Evolutionary conservation across 805 yeast species (phyloP), one percentile per base, ranked within the genome.

Genomic region (Ogataea parapolymorpha): DNA sequence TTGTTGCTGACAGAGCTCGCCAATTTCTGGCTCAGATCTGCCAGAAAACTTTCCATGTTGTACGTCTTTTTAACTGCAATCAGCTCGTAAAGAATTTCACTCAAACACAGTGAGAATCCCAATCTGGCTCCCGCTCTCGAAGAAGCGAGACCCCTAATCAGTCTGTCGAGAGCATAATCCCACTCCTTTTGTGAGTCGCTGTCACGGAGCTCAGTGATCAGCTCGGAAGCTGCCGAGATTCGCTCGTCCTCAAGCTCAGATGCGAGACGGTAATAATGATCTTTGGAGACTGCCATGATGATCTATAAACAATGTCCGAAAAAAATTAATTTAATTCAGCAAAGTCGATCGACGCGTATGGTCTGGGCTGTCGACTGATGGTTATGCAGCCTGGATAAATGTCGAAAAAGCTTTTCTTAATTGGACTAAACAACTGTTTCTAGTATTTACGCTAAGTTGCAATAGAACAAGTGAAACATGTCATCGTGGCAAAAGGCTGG

Each of bases 21-120:
- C 41, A 71, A 66, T 27, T 68, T 67, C 6, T 50, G 46, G 26
- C 56, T 61, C 32, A 70, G 54, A 44, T 65, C 56, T 3, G 51
- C 53, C 25, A 74, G 49, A 55, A 73, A 58, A 46, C 67, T 49
- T 25, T 66, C 50, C 32, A 72, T 44, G 39, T 75, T 54, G 49
- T 79, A 55, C 4, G 48, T 54, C 38, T 62, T 46, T 16, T 59
- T 54, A 2, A 57, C 56, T 2, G 35, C 26, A 8, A 61, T 61
- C 23, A 56, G 38, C 17, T 72, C 55, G 10, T 67, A 66, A 6
- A 74, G 55, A 1, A 83, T 64, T 59, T 91, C 97, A 0, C 90
- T 78, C 32, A 91, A 65, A 32, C 96, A 91, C 73, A 87, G 77
- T 2, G 96, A 85, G 56, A 83, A 91, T 4, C 98, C 98, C 22